A percentile compares a stretch with the other conserved stretches of the same genome.
Conservation (phyloP, 2,329 filamentous ascomycete species). For the Teratosphaeria gauchensis region DNA sequence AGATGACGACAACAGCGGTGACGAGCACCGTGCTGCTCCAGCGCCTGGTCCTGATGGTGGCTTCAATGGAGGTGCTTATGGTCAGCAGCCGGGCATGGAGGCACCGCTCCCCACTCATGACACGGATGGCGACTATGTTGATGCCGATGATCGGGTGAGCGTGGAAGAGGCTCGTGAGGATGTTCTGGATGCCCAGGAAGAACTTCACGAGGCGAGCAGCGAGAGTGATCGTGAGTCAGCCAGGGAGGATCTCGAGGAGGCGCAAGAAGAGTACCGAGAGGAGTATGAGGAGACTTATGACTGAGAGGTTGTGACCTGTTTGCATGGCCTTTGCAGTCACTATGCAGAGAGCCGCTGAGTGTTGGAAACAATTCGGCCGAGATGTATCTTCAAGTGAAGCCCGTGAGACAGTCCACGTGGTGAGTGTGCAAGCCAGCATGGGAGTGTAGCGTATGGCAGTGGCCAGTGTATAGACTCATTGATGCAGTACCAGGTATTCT, state of each 20-base stretch:
- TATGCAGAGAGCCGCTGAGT: too few species aligned
- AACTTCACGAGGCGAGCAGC: slow-evolving; percentile 27
- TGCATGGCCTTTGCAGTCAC: background rate
- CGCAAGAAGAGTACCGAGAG: slow-evolving; percentile 43
- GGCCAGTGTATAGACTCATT: too few species aligned
- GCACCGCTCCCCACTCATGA: slow-evolving; percentile 5
- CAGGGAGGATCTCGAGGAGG: slow-evolving; percentile 35
- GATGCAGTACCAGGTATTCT: background rate
- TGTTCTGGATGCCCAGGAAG: slow-evolving; percentile 32
- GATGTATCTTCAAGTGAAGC: too few species aligned
- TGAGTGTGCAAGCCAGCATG: too few species aligned
- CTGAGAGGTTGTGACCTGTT: background rate
- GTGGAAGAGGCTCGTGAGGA: slow-evolving; percentile 35
- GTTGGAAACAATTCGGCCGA: too few species aligned
- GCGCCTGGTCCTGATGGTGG: background rate
- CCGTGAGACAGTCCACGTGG: too few species aligned
- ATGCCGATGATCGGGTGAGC: slow-evolving; percentile 23
- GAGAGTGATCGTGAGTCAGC: slow-evolving; percentile 43
- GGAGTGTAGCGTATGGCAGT: too few species aligned
- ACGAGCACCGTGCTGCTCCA: slow-evolving; percentile 16
- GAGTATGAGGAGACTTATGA: slow-evolving; percentile 38
- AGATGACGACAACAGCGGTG: slow-evolving; percentile 27
- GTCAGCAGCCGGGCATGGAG: background rate
- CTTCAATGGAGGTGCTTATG: background rate
- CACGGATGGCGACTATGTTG: slow-evolving; percentile 10